A percentile compares a stretch with the other conserved stretches of the same genome.
These are phyloP conservation scores for Claviceps sp. DNA, from an alignment of 2,329 filamentous ascomycete species.

Conservation along the genomic window DNA sequence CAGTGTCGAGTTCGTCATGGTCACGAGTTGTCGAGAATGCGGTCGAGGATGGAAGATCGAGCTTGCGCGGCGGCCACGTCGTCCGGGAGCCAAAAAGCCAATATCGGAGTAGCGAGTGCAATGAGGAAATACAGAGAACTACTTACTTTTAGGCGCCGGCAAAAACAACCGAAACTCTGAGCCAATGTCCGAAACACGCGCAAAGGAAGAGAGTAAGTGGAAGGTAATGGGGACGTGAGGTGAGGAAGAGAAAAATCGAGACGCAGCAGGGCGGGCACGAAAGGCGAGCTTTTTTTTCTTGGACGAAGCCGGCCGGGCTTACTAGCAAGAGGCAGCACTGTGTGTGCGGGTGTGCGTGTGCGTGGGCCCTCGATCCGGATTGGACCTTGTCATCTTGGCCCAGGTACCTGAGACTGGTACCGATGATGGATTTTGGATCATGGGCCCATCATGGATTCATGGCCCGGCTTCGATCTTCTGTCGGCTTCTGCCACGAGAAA, in stretches of 20 bases:
- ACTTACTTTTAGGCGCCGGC: conserved; percentile 43
- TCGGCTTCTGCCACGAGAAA: conserved; percentile 1
- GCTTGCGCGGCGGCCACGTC: background rate
- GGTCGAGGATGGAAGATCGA: conserved; percentile 2
- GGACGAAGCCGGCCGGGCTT: conserved; percentile 3
- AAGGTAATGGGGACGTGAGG: conserved; percentile 19
- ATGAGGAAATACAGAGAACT: conserved; percentile 7
- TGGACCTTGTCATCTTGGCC: background rate
- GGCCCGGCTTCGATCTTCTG: background rate
- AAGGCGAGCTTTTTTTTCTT: conserved; percentile 19
- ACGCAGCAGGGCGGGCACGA: conserved; percentile 21
- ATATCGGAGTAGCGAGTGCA: background rate
- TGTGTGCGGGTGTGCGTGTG: background rate
- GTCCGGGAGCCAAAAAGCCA: background rate
- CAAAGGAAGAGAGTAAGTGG: conserved; percentile 30
- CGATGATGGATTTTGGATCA: too few relatives aligned
- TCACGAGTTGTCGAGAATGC: conserved; percentile 8
- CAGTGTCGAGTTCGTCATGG: conserved; percentile 7
- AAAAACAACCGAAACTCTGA: conserved; percentile 32
- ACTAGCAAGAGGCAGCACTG: background rate
- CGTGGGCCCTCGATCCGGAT: conserved; percentile 2
- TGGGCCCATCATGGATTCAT: too few relatives aligned
- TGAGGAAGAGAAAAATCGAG: conserved; percentile 16
- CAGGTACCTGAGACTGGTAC: too few relatives aligned
- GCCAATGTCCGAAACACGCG: conserved; percentile 31